Evolutionary conservation across 495 filamentous ascomycete species (phyloP), one percentile per base, ranked within the genome.

Genomic region (Ramalina peruviana): DNA sequence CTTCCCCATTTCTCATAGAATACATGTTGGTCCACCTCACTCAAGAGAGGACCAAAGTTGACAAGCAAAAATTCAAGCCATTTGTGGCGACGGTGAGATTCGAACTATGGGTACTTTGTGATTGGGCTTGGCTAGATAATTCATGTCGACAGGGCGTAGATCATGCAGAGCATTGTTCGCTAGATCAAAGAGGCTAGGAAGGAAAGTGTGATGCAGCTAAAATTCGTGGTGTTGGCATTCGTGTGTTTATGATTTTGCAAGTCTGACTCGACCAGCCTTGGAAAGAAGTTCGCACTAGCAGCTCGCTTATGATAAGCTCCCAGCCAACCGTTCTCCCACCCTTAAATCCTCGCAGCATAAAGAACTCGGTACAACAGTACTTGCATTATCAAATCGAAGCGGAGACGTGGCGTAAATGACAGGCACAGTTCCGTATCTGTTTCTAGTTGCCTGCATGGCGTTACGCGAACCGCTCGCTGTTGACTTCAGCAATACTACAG

Each of bases 1-100:
- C 45, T 64, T 69, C 48, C 69, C 76, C 86, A 89, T 88, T 12
- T n/a, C 17, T n/a, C 36, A 2, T 5, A 19, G 15, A 11, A 49
- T 16, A 19, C 52, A 54, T 48, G 7, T 23, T 47, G 36, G 33
- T 21, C 54, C 51, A 25, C 51, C 48, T 41, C 49, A 4, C 6
- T 39, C 56, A 12, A 16, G 15, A 12, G 40, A 54, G 48, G 39
- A 44, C 30, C 52, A 36, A 47, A 30, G n/a, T 15, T 4, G 13
- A 17, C 9, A n/a, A 10, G 19, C 19, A 46, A 12, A 45, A 44
- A 38, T 13, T 41, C 39, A 55, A 21, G 43, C 48, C 53, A 58
- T 53, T 5, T 21, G 5, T 52, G 52, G 47, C 49, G 46, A 36
- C 4, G 9, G 38, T 19, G 45, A 23, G 49, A 41, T 37, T 55